These are phyloP conservation scores for Alternaria atra DNA, from an alignment of 2,329 filamentous ascomycete genomes.

Conservation along the genomic window DNA sequence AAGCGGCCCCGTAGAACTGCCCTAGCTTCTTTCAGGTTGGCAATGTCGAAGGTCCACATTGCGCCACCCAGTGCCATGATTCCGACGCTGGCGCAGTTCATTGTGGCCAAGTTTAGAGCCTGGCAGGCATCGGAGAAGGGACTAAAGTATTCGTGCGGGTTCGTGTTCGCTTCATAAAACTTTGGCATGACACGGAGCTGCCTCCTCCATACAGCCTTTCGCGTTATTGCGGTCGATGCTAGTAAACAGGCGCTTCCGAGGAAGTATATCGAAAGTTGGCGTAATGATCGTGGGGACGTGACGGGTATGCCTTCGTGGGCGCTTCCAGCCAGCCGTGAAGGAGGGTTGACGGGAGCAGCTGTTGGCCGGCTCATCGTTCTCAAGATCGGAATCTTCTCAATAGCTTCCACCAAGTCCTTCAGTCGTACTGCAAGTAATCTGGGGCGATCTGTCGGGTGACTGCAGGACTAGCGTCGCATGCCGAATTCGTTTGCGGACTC, in stretches of 20 bases:
- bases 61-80: conserved; percentile 78
- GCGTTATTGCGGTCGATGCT: conserved; percentile 72
- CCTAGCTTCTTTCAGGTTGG: conserved; percentile 61
- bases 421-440: conserved; percentile 18
- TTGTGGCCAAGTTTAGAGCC: conserved; percentile 84
- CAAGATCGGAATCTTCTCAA: conserved; percentile 30
- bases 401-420: conserved; percentile 30
- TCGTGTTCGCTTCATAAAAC: conserved; percentile 72
- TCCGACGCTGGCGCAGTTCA: conserved; percentile 80
- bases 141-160: conserved; percentile 61
- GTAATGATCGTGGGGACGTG: conserved; percentile 61
- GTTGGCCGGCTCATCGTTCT: conserved; percentile 37
- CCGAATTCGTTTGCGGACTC: conserved; percentile 27
- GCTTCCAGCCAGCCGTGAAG: conserved; percentile 26
- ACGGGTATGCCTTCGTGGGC: conserved; percentile 43
- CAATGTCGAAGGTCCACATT: conserved; percentile 80
- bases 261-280: conserved; percentile 75
- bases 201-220: conserved; percentile 71
- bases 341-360: conserved; percentile 28
- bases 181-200: conserved; percentile 69
- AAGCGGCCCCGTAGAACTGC: conserved; percentile 67
- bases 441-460: conserved; percentile 21
- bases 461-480: conserved; percentile 33
- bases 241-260: conserved; percentile 79
- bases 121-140: conserved; percentile 79